Evolutionary conservation across 2,329 filamentous ascomycete species (phyloP), one percentile per base, ranked within the genome.

Genomic region (Fusarium veterinarium): DNA sequence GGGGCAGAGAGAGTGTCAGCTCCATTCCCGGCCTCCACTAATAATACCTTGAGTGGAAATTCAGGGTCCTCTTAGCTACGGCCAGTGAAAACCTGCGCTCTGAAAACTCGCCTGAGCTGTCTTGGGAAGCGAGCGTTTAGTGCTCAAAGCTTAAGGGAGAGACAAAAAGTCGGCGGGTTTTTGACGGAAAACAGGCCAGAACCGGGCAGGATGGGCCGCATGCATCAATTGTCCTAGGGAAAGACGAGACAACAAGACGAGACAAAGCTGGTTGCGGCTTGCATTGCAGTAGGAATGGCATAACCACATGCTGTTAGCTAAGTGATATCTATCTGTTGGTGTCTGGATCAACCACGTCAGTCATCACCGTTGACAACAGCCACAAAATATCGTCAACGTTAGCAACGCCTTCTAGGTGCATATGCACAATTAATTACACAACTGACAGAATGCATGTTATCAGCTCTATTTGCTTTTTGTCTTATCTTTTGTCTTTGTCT

Each of bases 51-150:
- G 37, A 33, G 55, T 44, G 45, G 49, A 60, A 58, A 72, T 60
- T 45, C 56, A 70, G 60, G 65, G 60, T 66, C 65, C 30, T 62
- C 16, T 25, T 37, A 44, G 42, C 30, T 38, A 25, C 44, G n/a
- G 33, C 59, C 67, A 69, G 45, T 53, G 19, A 40, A 23, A 49
- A 38, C 42, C 30, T 31, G n/a, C 40, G 55, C 25, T 70, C 66
- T 70, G 67, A 73, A 73, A 73, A 71, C 71, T 67, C 53, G 70
- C 60, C 65, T 60, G 55, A 46, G 44, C 44, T 51, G 69, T 57
- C 57, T 53, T 46, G 38, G 59, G 59, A 53, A 72, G 52, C 53
- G 49, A 57, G 48, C 49, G 12, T 41, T 16, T n/a, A 52, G 55
- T 38, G 41, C 45, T 53, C 53, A 41, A 62, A 48, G 48, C 45